Evolutionary conservation across 805 yeast genomes (phyloP).

Genomic region (Wickerhamiella nectarea): DNA sequence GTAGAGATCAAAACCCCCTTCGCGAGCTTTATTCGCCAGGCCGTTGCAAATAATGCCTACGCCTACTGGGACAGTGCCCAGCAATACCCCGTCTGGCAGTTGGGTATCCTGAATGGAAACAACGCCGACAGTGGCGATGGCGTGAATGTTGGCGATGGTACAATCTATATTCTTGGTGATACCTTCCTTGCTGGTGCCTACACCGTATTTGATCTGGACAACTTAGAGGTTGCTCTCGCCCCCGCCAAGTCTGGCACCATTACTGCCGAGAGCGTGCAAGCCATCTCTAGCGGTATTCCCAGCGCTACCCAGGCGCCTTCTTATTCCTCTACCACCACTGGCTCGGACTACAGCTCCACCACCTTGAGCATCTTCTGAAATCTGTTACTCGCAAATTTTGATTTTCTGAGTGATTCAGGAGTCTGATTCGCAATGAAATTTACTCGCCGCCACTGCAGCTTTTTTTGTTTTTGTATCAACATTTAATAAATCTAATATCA

Average conservation of each 20-base stretch:
- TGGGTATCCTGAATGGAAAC: too few relatives aligned
- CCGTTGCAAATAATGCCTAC: background rate
- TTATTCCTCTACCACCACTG: background rate
- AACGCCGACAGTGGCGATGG: too few relatives aligned
- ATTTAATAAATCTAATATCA: too few relatives aligned
- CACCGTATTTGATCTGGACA: slow-evolving; percentile 51
- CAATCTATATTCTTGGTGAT: slow-evolving; percentile 42
- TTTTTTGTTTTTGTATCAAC: too few relatives aligned
- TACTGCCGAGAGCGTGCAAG: slow-evolving; percentile 16
- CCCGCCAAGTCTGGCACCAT: slow-evolving; percentile 10
- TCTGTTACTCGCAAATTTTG: too few relatives aligned
- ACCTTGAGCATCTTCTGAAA: background rate
- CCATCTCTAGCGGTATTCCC: slow-evolving; percentile 6
- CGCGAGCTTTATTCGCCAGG: background rate
- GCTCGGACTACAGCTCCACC: background rate
- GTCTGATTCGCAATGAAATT: too few relatives aligned
- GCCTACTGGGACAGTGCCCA: too few relatives aligned
- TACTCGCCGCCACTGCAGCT: too few relatives aligned
- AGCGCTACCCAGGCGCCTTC: background rate
- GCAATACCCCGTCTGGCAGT: too few relatives aligned
- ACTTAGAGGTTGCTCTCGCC: slow-evolving; percentile 41
- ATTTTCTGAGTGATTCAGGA: too few relatives aligned
- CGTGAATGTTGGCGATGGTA: too few relatives aligned
- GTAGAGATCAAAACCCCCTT: slow-evolving; percentile 11
- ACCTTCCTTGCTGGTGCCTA: slow-evolving; percentile 50